phyloP scores from a whole-genome alignment of 495 filamentous ascomycete genomes.

The Stereocaulon alpinum region DNA sequence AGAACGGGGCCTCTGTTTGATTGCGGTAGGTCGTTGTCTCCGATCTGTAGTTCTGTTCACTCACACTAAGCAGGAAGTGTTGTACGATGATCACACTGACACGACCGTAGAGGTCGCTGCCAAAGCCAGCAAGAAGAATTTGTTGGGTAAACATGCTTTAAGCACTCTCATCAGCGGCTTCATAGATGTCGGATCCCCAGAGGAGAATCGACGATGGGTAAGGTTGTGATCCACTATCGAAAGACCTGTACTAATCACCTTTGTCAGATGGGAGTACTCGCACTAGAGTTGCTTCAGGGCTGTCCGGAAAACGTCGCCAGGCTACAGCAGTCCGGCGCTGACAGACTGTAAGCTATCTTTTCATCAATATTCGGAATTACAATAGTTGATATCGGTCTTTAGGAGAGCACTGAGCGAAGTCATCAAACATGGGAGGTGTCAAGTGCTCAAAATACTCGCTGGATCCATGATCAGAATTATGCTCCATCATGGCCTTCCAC shows the following conservation, averaged over 20 bases:
- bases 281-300: constrained; percentile 14
- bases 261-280: constrained; percentile 18
- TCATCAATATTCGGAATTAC: not conserved
- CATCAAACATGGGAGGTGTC: constrained; percentile 5
- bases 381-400: not conserved
- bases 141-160: constrained; percentile 7
- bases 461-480: constrained; percentile 18
- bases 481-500: constrained; percentile 2
- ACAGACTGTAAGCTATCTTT: not conserved
- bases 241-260: not conserved
- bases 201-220: constrained; percentile 17
- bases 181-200: not conserved
- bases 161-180: constrained; percentile 7
- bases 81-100: not conserved
- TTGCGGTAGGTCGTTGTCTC: constrained; percentile 10
- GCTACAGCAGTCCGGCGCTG: not conserved
- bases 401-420: constrained; percentile 8
- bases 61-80: constrained; percentile 5
- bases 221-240: not conserved
- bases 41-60: not conserved
- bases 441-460: constrained; percentile 12
- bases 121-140: constrained; percentile 4
- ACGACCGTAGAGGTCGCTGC: not conserved
- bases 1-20: constrained; percentile 18
- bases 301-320: constrained; percentile 11